Evolutionary conservation across 2,329 filamentous ascomycete species (phyloP), one percentile per base, ranked within the genome.

Genomic region (Allantophomopsis lycopodina): DNA sequence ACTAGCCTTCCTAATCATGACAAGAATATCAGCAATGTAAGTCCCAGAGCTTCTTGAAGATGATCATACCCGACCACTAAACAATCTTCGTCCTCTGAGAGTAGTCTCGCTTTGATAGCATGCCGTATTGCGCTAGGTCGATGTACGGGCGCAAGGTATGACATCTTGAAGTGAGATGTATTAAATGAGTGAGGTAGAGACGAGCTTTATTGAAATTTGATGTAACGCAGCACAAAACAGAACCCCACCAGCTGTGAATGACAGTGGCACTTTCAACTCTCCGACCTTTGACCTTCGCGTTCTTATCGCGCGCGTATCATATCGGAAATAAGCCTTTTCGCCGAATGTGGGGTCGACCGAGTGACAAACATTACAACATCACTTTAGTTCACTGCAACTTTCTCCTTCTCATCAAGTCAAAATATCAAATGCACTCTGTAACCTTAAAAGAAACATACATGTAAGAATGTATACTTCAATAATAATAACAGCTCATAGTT

Each of bases 101-200:
- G 66, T 51, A 96, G 79, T 50, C 76, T 78, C 44, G 89, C 71
- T 55, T 81, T 84, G 48, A 96, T 60, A 12, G 88, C 89, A 71
- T 94, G 83, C 40, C 88, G 79, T 47, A 95, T 79, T 64, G 86
- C 94, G 58, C 85, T 95, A 17, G 91, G 83, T 51, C 79, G 74
- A 60, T 98, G 91, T 42, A 98, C 91, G 32, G 91, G 88, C 45
- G 86, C 87, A 53, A 98, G 68, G 60, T 96, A 98, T 39, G 91
- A 83, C 91, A 98, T 98, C 18, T 15, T 40, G 21, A 13, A 38
- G 35, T 16, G 13, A 13, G 17, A 34, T 4, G 4, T 6, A 7
- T 34, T 34, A 34, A 18, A 12, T 28, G 23, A 28, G 23, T 12
- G 23, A 28, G 10, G 23, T 28, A 6, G 23, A 28, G 23, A 28